Conservation (phyloP, 1,284 basidiomycete genomes). For the Singerocomus rubriflavus region DNA sequence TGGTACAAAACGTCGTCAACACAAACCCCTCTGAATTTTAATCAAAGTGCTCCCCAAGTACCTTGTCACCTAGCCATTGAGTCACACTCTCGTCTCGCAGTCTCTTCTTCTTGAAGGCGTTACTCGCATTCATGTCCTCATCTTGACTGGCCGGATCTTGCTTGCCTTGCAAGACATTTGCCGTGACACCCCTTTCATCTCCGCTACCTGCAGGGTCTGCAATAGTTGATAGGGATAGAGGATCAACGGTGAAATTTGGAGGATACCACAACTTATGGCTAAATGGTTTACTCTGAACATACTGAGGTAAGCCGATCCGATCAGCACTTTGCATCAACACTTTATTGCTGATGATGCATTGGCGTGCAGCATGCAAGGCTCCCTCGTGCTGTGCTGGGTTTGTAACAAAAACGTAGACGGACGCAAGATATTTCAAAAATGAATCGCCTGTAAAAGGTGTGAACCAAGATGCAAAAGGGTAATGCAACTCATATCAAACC, state of each 20-base stretch:
- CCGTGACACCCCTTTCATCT: slow-evolving; percentile 24
- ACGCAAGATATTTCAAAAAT: slow-evolving; percentile 74
- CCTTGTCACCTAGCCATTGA: slow-evolving; percentile 77
- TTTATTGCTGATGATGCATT: slow-evolving; percentile 71
- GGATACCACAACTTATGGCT: slow-evolving; percentile 63
- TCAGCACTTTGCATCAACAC: slow-evolving; percentile 56
- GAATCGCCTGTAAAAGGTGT: slow-evolving; percentile 58
- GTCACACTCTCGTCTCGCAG: slow-evolving; percentile 44
- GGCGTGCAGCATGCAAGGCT: slow-evolving; percentile 58
- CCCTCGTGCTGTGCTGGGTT: slow-evolving; percentile 62
- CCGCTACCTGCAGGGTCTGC: slow-evolving; percentile 26
- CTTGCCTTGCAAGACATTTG: slow-evolving; percentile 10
- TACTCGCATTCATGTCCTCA: slow-evolving; percentile 23
- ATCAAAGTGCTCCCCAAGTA: slow-evolving; percentile 24
- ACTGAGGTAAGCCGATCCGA: slow-evolving; percentile 57
- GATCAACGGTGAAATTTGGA: slow-evolving; percentile 40
- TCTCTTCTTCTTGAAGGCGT: slow-evolving; percentile 37
- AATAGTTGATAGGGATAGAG: slow-evolving; percentile 11
- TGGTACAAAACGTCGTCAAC: slow-evolving; percentile 15
- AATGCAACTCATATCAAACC: slow-evolving; percentile 42
- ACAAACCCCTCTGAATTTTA: neutral
- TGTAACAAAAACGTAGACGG: slow-evolving; percentile 68
- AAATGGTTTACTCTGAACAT: slow-evolving; percentile 71
- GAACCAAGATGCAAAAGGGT: slow-evolving; percentile 12
- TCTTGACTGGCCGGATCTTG: slow-evolving; percentile 13